A percentile compares a stretch with the other conserved stretches of the same genome.
These are phyloP conservation scores for Murraya koenigii DNA, from an alignment of 345 rosid species.

Conservation along the genomic window DNA sequence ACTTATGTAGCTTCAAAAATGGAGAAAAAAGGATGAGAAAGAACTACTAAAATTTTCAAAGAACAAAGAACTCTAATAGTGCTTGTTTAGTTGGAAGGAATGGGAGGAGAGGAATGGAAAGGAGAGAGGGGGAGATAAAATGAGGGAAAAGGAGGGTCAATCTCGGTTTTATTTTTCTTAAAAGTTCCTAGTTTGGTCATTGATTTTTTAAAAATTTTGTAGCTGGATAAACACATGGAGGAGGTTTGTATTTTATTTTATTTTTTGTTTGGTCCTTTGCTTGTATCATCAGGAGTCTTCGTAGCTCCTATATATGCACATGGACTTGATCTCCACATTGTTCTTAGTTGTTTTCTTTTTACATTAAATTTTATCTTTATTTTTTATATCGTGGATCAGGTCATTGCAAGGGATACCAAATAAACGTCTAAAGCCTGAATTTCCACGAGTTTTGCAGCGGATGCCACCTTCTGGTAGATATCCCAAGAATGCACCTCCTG, in stretches of 20 bases:
- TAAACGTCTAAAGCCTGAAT: constrained; percentile 76
- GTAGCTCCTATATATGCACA: background rate
- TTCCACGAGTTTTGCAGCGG: constrained; percentile 59
- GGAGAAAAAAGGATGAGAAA: background rate
- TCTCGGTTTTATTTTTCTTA: background rate
- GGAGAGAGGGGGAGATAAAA: too few relatives aligned
- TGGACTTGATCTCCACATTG: background rate
- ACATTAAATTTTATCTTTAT: background rate
- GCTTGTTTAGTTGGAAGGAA: too few relatives aligned
- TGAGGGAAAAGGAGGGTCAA: too few relatives aligned
- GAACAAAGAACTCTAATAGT: background rate
- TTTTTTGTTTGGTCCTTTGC: background rate
- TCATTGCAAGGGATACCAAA: constrained; percentile 56
- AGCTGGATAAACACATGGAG: background rate
- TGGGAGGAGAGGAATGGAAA: too few relatives aligned
- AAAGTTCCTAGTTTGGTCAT: background rate
- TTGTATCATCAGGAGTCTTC: background rate
- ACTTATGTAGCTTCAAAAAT: background rate
- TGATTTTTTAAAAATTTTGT: background rate
- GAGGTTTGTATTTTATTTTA: background rate
- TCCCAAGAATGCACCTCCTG: constrained; percentile 53
- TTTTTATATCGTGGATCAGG: constrained; percentile 34
- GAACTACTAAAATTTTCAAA: background rate
- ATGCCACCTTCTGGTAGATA: constrained; percentile 81
- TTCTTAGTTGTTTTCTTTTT: background rate